phyloP scores from a whole-genome alignment of 164 flowering plant species.

The Magnolia kwangsiensis region DNA sequence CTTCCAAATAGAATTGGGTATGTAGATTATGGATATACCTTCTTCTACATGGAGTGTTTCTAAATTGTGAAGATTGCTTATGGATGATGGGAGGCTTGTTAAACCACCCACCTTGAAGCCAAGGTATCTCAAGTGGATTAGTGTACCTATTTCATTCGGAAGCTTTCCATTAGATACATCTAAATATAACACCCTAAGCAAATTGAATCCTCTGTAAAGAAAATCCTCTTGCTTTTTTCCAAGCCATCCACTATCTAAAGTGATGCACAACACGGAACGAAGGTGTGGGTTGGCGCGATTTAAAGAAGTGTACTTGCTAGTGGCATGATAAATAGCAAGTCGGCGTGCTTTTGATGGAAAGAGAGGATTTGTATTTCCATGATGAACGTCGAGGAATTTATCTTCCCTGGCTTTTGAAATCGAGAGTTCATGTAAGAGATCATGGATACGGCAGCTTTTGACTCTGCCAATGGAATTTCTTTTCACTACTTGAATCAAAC shows the following conservation, averaged over 20 bases:
- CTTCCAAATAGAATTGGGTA: too few relatives aligned
- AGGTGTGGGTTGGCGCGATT: not conserved
- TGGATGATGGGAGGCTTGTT: not conserved
- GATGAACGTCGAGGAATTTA: not conserved
- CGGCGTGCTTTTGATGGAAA: not conserved
- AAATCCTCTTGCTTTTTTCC: too few relatives aligned
- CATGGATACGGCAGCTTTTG: conserved; percentile 43
- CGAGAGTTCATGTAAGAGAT: conserved; percentile 8
- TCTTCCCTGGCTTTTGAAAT: not conserved
- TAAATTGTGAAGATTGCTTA: not conserved
- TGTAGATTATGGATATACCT: too few relatives aligned
- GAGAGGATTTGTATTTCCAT: not conserved
- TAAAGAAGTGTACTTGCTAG: not conserved
- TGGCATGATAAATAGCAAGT: not conserved
- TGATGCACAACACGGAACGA: not conserved
- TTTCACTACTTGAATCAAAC: conserved; percentile 42
- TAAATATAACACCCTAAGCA: not conserved
- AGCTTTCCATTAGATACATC: not conserved
- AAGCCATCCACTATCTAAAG: too few relatives aligned
- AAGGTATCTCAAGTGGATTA: not conserved
- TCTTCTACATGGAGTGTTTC: not conserved
- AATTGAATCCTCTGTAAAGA: not conserved
- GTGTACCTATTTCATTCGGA: conserved; percentile 1
- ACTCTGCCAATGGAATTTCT: conserved; percentile 30
- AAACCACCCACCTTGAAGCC: too few relatives aligned